Base-by-base conservation (phyloP, 2,329 filamentous ascomycete species). In the Dactylonectria macrodidyma region DNA sequence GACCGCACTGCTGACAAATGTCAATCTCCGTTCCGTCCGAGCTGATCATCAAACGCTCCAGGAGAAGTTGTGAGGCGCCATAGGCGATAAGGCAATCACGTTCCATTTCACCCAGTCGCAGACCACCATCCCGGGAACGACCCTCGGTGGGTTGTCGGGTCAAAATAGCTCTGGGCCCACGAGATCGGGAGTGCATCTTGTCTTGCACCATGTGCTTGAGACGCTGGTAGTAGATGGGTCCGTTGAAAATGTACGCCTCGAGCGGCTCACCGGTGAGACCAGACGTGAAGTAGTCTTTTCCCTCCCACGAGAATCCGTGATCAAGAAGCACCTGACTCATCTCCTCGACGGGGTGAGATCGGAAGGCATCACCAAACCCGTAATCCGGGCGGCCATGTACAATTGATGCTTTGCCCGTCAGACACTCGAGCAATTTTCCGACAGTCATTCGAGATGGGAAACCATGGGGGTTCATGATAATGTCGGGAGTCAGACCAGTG, bases 141-240 rank as follows among this genome's bases (percentile, higher is more conserved):
- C 96, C 96, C 84, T 99, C 96, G 0, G 95, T 99, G 0, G 96
- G 96, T 80, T 99, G 96, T 10, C 96, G 91, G 1, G 96, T 99
- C 30, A 99, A 87, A 71, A 97, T 96, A 30, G 95, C 95, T 12
- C 93, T 89, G 0, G 96, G 97, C 0, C 97, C 97, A 14, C 94
- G 92, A 2, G 95, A 91, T 69, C 96, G 94, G 36, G 94, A 95
- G 83, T 99, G 96, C 96, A 99, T 98, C 85, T 99, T 99, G 81
- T 99, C 96, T 81, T 98, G 95, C 4, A 99, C 96, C 96, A 99
- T 99, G 87, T 99, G 96, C 88, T 99, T 99, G 72, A 99, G 90
- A 73, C 97, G 97, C 85, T 99, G 96, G 85, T 99, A 99, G 86
- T 97, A 99, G 82, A 99, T 99, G 11, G 96, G 96, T 0, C 96